phyloP scores from a whole-genome alignment of 371 early-diverging fungal species.

The Capniomyces stellatus region DNA sequence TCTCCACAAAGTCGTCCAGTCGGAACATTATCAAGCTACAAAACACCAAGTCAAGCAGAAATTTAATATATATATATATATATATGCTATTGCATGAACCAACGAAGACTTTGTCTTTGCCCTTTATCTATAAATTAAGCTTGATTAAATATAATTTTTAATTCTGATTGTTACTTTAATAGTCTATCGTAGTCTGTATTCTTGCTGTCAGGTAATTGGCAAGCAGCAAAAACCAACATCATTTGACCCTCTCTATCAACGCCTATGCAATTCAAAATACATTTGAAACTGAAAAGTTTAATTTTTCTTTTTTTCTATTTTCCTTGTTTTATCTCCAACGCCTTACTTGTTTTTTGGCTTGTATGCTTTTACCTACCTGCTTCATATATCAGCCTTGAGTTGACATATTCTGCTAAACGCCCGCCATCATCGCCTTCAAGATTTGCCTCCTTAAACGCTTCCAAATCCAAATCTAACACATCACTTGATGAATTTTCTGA shows the following conservation, averaged over 20 bases:
- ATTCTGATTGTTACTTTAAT: slow-evolving; percentile 16
- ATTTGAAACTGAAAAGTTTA: background rate
- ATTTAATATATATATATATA: too few relatives aligned
- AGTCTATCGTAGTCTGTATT: slow-evolving; percentile 66
- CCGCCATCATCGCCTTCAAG: slow-evolving; percentile 26
- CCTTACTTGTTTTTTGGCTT: background rate
- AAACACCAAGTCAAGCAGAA: background rate
- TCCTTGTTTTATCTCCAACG: background rate
- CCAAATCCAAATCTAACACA: slow-evolving; percentile 22
- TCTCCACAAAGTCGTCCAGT: slow-evolving; percentile 48
- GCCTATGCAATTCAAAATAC: slow-evolving; percentile 1
- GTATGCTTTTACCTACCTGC: slow-evolving; percentile 8
- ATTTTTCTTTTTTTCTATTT: background rate
- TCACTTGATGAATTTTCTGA: slow-evolving; percentile 4
- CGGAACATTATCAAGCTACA: slow-evolving; percentile 28
- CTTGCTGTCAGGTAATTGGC: slow-evolving; percentile 63
- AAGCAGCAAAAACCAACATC: slow-evolving; percentile 64
- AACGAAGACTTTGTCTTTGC: too few relatives aligned
- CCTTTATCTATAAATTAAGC: background rate
- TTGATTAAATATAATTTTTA: background rate
- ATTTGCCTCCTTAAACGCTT: slow-evolving; percentile 25
- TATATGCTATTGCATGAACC: too few relatives aligned
- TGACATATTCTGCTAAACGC: slow-evolving; percentile 23
- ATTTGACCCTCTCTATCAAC: slow-evolving; percentile 62
- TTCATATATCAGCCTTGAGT: slow-evolving; percentile 23